Evolutionary conservation across 2,329 filamentous ascomycete genomes (phyloP), one percentile per base, ranked within the genome.

Genomic region (Xylariaceae sp.): DNA sequence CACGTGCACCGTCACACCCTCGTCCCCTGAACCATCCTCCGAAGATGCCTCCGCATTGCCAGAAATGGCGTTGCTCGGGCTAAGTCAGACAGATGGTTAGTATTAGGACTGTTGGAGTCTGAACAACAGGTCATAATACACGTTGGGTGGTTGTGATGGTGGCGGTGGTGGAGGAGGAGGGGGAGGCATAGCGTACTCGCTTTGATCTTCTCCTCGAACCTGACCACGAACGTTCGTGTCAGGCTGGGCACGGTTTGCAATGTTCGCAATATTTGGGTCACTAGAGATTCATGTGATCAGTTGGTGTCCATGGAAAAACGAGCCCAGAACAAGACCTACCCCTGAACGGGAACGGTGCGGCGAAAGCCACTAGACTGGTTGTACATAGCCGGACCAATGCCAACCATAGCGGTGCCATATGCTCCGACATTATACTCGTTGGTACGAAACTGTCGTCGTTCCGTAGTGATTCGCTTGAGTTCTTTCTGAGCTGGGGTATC

Each of bases 401-500:
- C 81, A 54, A 87, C 82, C 61, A 82, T 79, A 51, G 82, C 78
- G 61, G 83, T 86, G 61, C 85, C 85, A 67, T 88, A 88, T 49
- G 85, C 85, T 60, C 85, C 84, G 62, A 87, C 86, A 68, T 92
- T 92, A 77, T 97, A 97, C 78, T 97, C 94, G 59, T 94, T 94
- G 60, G 93, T 94, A 61, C 94, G 90, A 77, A 96, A 97, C 71
- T 96, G 91, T 62, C 94, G 92, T 59, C 92, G 90, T 73, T 96
- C 92, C 37, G 94, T 92, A 48, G 93, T 97, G 72, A 97, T 89
- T 65, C 94, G 89, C 82, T 99, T 99, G 67, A 99, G 82, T 72
- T 94, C 86, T 80, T 99, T 99, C 76, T 99, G 94, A 63, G 93
- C 89, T 57, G 94, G 90, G 44, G 94, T 99, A 72, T 99, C 94